These are phyloP conservation scores for Stagonosporopsis rhizophila DNA, from an alignment of 2,329 filamentous ascomycete species.

Conservation along the genomic window DNA sequence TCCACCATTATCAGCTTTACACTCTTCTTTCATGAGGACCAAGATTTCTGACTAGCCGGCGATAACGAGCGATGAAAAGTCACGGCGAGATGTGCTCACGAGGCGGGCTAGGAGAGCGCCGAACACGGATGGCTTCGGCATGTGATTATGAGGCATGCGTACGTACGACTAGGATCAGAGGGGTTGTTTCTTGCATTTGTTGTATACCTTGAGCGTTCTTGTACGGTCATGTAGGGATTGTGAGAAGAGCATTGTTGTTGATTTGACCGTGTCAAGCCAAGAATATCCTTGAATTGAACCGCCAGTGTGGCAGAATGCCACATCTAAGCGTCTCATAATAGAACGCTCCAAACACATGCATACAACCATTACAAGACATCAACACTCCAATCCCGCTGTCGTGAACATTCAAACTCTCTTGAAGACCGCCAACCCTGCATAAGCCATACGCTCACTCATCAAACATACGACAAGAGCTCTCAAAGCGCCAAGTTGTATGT, in stretches of 20 bases:
- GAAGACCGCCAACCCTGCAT: neutral
- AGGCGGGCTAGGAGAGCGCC: neutral
- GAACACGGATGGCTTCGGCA: neutral
- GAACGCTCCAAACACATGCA: conserved; percentile 18
- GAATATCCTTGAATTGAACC: conserved; percentile 8
- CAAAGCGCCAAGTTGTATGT: conserved; percentile 72
- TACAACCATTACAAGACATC: conserved; percentile 16
- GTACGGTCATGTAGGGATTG: conserved; percentile 28
- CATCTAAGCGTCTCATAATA: neutral
- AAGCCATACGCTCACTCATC: neutral
- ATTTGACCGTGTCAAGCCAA: conserved; percentile 1
- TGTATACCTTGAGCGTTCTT: conserved; percentile 35
- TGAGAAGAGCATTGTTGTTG: neutral
- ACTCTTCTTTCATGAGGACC: conserved; percentile 98
- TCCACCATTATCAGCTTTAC: conserved; percentile 97
- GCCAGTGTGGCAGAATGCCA: neutral
- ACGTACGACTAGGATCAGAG: conserved; percentile 1
- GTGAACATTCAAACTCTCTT: conserved; percentile 1
- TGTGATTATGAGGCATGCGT: conserved; percentile 12
- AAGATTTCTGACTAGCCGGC: conserved; percentile 75
- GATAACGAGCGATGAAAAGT: conserved; percentile 28
- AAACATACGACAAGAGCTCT: neutral
- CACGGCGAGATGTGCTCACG: neutral
- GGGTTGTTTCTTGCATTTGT: conserved; percentile 20
- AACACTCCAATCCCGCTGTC: conserved; percentile 5